Evolutionary conservation across 2,329 filamentous ascomycete genomes (phyloP).

Genomic region (Fusarium brachygibbosum): DNA sequence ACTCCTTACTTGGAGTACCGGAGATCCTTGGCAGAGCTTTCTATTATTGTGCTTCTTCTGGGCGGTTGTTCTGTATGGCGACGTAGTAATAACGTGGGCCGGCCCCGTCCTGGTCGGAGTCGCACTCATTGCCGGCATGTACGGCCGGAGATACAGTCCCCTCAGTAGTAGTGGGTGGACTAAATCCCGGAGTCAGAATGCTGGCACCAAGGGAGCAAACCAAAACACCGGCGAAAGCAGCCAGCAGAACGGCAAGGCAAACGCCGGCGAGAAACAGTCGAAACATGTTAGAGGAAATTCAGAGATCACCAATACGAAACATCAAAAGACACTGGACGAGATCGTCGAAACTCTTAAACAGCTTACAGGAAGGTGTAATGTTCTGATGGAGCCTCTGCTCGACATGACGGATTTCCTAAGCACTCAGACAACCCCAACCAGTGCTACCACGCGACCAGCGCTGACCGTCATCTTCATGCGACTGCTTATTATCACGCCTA

Average conservation of each 20-base stretch:
- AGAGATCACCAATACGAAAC: slow-evolving; percentile 76
- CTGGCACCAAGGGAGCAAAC: slow-evolving; percentile 35
- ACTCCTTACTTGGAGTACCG: slow-evolving; percentile 92
- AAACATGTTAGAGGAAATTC: slow-evolving; percentile 62
- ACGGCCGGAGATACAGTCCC: slow-evolving; percentile 88
- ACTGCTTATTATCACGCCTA: slow-evolving; percentile 86
- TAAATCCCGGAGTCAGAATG: slow-evolving; percentile 59
- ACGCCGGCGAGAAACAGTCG: slow-evolving; percentile 47
- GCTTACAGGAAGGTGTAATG: slow-evolving; percentile 92
- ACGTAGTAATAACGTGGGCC: slow-evolving; percentile 81
- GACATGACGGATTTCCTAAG: slow-evolving; percentile 93
- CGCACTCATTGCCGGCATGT: slow-evolving; percentile 90
- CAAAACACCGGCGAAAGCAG: slow-evolving; percentile 33
- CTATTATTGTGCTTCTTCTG: slow-evolving; percentile 88
- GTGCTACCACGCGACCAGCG: slow-evolving; percentile 89
- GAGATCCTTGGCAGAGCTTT: slow-evolving; percentile 97
- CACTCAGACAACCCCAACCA: slow-evolving; percentile 89
- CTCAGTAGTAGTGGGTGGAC: slow-evolving; percentile 85
- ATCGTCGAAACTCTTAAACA: slow-evolving; percentile 94
- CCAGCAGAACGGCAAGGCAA: slow-evolving; percentile 48
- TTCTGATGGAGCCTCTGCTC: slow-evolving; percentile 88
- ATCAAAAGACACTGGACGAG: slow-evolving; percentile 96
- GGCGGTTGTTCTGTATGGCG: slow-evolving; percentile 87
- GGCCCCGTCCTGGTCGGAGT: slow-evolving; percentile 87
- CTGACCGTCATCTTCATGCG: slow-evolving; percentile 91